Evolutionary conservation across 768 basidiomycete genomes (phyloP), one percentile per base, ranked within the genome.

Genomic region (Kondoa malvinella): DNA sequence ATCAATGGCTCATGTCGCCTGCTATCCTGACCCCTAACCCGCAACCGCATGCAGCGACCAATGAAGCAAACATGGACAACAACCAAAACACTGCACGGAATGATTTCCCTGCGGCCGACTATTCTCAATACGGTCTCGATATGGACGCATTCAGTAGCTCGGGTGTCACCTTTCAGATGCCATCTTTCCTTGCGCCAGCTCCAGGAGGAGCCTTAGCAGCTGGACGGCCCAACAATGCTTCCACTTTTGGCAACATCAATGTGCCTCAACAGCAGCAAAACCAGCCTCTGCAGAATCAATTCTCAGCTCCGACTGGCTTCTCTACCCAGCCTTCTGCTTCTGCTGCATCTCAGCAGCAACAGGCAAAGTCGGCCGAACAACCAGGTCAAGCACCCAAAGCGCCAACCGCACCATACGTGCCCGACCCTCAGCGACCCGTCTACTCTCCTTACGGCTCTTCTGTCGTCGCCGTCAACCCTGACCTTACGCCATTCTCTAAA

Each of bases 361-460:
- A 15, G 30, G 25, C 65, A 29, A 57, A 30, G 30, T 2, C 27
- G 32, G 33, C 4, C 65, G 17, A 33, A 29, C 65, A 8, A 3
- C n/a, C 4, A 17, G 30, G n/a, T 34, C 67, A 56, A n/a, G 2
- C n/a, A 40, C 68, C 34, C 34, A 65, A n/a, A 56, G 15, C 40
- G 57, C 57, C 65, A 34, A 69, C 31, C 25, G 58, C 25, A 14
- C 21, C 29, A 21, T 69, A 69, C 59, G 32, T 40, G 3, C 69
- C 66, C 14, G 66, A 69, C 30, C 34, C 66, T 8, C 40, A 67
- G 15, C 66, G 67, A 32, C 73, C 73, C 14, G 62, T 72, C 8
- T 73, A 72, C 68, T 70, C 70, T 64, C 34, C 69, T 59, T 74
- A 74, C 66, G 73, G 72, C 16, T 71, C 71, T 2, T 62, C 68